Conservation (phyloP, 768 basidiomycete genomes). For the Russula earlei region DNA sequence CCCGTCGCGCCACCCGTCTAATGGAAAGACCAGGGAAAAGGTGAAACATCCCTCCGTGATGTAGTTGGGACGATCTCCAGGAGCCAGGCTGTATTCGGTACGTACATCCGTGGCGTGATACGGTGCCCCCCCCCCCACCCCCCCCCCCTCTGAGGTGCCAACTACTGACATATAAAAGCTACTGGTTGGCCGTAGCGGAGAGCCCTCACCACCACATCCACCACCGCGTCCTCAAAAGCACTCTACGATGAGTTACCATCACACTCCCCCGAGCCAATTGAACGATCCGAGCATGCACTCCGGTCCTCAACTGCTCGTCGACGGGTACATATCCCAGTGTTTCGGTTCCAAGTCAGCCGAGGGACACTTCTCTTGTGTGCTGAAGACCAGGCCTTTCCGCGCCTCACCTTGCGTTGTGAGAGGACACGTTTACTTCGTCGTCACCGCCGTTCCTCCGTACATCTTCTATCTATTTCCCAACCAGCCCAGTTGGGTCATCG, state of each 20-base stretch:
- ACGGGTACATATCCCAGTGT: slow-evolving; percentile 1
- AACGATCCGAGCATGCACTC: no score
- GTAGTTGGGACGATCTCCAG: neutral
- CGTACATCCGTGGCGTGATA: neutral
- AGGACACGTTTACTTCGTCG: neutral
- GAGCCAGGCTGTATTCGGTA: neutral
- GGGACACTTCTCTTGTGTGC: neutral
- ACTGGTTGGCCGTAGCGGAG: neutral
- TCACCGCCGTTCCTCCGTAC: neutral
- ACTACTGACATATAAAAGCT: neutral
- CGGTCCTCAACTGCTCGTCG: neutral
- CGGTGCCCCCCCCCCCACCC: no score
- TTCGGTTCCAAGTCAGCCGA: neutral
- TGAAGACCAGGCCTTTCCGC: neutral
- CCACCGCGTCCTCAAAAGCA: neutral
- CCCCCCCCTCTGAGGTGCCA: no score
- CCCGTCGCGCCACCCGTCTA: neutral
- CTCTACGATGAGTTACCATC: neutral
- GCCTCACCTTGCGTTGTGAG: neutral
- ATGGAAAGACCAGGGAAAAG: neutral
- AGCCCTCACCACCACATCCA: neutral
- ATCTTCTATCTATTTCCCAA: neutral
- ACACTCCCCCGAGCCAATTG: no score
- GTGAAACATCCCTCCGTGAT: neutral
- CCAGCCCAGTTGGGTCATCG: neutral